Base-by-base conservation (phyloP, 495 filamentous ascomycete species). In the Aspergillus bridgeri region DNA sequence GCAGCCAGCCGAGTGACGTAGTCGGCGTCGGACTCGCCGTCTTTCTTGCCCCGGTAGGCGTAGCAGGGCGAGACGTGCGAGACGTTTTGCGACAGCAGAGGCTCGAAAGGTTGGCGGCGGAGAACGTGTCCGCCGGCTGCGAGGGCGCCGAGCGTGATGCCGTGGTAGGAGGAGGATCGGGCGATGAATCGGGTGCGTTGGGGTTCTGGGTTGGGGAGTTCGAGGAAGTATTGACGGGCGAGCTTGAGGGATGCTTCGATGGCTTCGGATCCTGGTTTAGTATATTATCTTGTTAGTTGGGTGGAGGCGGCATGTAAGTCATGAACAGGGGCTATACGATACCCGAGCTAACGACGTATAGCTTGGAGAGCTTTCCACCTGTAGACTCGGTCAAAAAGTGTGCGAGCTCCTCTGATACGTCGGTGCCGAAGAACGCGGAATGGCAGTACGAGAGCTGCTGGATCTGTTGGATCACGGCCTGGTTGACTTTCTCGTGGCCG, bases 161-260 rank as follows among this genome's bases (percentile, higher is more conserved):
- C 89, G 58, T 93, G 89, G 61, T 90, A 93, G n/a, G 85, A 88
- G 20, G 85, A 81, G 48, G 79, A 75, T 11, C 89, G 75, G 15
- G 83, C 79, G 56, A 93, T 89, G 72, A 86, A 88, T n/a, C 80
- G 76, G 2, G 62, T 79, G 25, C 78, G 77, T 60, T 78, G 68
- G 0, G 69, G 72, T 49, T 86, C 73, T 5, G 77, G 73, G 3
- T 66, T 72, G 6, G 69, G 61, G 2, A 74, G 66, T 70, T 89
- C 86, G 9, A 81, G 74, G 58, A 77, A 86, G 58, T 81, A 88
- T 61, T 89, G 87, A 2, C 83, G 72, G 24, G 83, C 77, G 5
- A 89, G 64, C 59, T 89, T 89, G 51, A 88, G 66, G 8, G 87
- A 82, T 5, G 83, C 83, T 62, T 92, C 88, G 51, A 88, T 79